phyloP scores from a whole-genome alignment of 768 basidiomycete species.

The Leucocoprinus leucothites region DNA sequence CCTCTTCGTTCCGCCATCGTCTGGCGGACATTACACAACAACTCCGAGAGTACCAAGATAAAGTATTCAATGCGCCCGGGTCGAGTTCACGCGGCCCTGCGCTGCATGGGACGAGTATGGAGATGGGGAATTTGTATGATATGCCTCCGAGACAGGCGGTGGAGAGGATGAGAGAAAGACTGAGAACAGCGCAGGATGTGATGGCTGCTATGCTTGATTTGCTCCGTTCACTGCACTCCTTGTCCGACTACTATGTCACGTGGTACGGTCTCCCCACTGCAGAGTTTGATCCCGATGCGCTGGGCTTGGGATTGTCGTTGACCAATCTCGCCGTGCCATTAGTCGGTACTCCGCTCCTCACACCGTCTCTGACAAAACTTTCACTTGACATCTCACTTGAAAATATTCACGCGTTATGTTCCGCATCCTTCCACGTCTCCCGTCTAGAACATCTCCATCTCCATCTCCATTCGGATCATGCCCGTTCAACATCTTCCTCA shows the following conservation, averaged over 20 bases:
- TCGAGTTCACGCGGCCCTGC: slow-evolving; percentile 6
- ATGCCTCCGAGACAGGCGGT: slow-evolving; percentile 12
- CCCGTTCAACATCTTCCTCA: slow-evolving; percentile 15
- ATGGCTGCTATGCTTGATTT: slow-evolving; percentile 39
- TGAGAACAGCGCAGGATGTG: slow-evolving; percentile 28
- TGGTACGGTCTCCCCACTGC: slow-evolving; percentile 39
- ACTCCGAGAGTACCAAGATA: background rate
- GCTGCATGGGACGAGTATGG: slow-evolving; percentile 27
- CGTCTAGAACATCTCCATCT: slow-evolving; percentile 41
- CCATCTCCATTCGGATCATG: slow-evolving; percentile 37
- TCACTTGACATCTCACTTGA: slow-evolving; percentile 42
- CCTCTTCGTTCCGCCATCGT: background rate
- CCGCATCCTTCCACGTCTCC: slow-evolving; percentile 24
- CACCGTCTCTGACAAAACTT: slow-evolving; percentile 31
- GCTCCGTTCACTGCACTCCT: slow-evolving; percentile 39
- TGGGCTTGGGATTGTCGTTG: too few species aligned
- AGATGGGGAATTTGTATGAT: slow-evolving; percentile 32
- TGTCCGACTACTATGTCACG: slow-evolving; percentile 47
- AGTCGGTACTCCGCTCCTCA: slow-evolving; percentile 9
- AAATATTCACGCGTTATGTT: slow-evolving; percentile 33
- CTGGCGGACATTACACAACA: slow-evolving; percentile 7
- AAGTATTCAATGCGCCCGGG: background rate
- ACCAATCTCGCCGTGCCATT: slow-evolving; percentile 3
- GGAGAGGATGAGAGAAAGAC: slow-evolving; percentile 4
- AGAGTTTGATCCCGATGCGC: too few species aligned